Conservation (phyloP, 1,139 yeast genomes). For the Candida buenavistaensis region DNA sequence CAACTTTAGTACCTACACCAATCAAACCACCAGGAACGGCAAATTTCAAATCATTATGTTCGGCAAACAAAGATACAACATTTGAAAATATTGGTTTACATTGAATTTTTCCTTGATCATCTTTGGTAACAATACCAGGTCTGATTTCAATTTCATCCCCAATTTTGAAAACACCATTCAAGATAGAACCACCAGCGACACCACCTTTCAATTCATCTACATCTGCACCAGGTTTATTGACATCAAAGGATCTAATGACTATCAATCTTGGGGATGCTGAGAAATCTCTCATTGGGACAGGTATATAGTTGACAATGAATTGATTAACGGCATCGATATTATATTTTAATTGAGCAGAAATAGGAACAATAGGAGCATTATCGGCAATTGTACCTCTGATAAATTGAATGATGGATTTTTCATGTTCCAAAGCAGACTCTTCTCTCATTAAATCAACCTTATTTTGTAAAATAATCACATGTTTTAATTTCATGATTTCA, state of each 20-base stretch:
- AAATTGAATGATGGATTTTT: conserved; percentile 86
- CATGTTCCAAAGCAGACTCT: conserved; percentile 93
- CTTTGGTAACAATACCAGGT: conserved; percentile 98
- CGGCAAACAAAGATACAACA: conserved; percentile 93
- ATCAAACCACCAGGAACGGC: conserved; percentile 99
- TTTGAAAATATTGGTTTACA: conserved; percentile 95
- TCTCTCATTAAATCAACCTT: conserved; percentile 99
- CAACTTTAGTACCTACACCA: conserved; percentile 99
- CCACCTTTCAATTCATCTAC: conserved; percentile 98
- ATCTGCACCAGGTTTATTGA: conserved; percentile 98
- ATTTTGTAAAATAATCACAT: conserved; percentile 93
- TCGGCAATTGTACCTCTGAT: conserved; percentile 98
- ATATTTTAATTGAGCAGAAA: conserved; percentile 97
- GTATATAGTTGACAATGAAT: conserved; percentile 91
- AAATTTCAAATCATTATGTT: conserved; percentile 94
- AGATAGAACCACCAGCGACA: conserved; percentile 99
- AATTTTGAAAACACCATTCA: conserved; percentile 93
- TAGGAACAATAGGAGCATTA: conserved; percentile 98
- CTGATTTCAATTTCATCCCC: conserved; percentile 99
- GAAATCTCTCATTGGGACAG: conserved; percentile 95
- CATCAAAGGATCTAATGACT: conserved; percentile 98
- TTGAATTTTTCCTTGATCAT: conserved; percentile 87
- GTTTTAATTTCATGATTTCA: conserved; percentile 97
- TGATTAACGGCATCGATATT: conserved; percentile 98
- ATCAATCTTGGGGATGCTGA: conserved; percentile 91